Percentiles rank a stretch among this genome's conserved stretches.
These are phyloP conservation scores for Kwoniella bestiolae DNA, from an alignment of 768 basidiomycete species.

Conservation along the genomic window DNA sequence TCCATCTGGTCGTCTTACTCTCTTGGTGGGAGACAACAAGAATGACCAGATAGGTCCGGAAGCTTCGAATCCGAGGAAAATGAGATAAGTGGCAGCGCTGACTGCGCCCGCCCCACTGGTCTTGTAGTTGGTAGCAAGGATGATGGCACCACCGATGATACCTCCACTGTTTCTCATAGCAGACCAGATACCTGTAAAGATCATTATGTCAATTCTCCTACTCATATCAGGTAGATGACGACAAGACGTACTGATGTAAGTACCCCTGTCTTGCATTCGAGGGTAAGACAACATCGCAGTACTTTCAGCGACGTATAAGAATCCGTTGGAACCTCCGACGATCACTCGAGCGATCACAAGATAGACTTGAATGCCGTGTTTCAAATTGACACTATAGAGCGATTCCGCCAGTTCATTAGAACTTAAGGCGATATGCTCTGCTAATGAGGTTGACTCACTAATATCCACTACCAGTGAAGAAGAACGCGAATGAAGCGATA, in stretches of 20 bases:
- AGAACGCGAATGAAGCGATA: slow-evolving; percentile 24
- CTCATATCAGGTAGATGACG: neutral
- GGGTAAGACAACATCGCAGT: slow-evolving; percentile 39
- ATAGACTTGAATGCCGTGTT: neutral
- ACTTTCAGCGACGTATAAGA: slow-evolving; percentile 35
- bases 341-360: neutral
- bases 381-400: slow-evolving; percentile 2
- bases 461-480: slow-evolving; percentile 26
- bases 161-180: slow-evolving; percentile 32
- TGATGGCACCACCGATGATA: slow-evolving; percentile 29
- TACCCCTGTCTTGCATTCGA: slow-evolving; percentile 12
- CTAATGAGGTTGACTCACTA: slow-evolving; percentile 12
- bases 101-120: slow-evolving; percentile 20
- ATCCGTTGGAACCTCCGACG: slow-evolving; percentile 9
- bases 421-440: neutral
- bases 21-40: slow-evolving; percentile 20
- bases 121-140: slow-evolving; percentile 25
- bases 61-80: slow-evolving; percentile 33
- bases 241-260: slow-evolving; percentile 17
- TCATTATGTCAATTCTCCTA: neutral
- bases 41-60: slow-evolving; percentile 24
- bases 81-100: slow-evolving; percentile 31
- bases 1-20: slow-evolving; percentile 29
- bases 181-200: slow-evolving; percentile 27
- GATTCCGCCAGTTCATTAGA: too few relatives aligned